Conservation (phyloP, 139 green algal genomes). For the Tetraselmis striata region DNA sequence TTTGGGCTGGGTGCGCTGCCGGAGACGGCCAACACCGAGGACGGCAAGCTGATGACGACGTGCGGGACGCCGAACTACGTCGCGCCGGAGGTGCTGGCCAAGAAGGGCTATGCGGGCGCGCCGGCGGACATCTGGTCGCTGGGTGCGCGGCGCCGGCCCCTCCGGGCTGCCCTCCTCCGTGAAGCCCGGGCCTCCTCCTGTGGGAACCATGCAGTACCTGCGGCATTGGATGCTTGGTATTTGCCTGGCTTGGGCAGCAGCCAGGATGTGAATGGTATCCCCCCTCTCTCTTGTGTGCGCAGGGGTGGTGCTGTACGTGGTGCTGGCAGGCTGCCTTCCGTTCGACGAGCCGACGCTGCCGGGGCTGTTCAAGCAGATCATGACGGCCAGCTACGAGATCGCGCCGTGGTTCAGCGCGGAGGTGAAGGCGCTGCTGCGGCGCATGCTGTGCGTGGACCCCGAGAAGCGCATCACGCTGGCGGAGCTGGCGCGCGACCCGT, state of each 20-base stretch:
- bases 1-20: conserved; percentile 48
- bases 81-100: conserved; percentile 59
- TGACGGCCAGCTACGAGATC: conserved; percentile 24
- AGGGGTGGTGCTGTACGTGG: conserved; percentile 42
- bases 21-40: not conserved
- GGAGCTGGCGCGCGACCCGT: conserved; percentile 32
- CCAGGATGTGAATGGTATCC: no score
- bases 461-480: conserved; percentile 19
- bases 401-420: conserved; percentile 31
- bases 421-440: conserved; percentile 17
- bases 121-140: conserved; percentile 58
- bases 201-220: no score
- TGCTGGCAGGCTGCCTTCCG: conserved; percentile 39
- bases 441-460: conserved; percentile 28
- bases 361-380: conserved; percentile 36
- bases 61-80: conserved; percentile 77
- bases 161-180: no score
- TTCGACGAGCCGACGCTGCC: conserved; percentile 46
- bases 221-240: no score
- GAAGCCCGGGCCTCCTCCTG: no score
- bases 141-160: no score
- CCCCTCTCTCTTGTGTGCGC: not conserved
- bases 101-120: conserved; percentile 37
- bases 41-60: conserved; percentile 45
- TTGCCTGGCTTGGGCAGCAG: no score